A percentile compares a stretch with the other conserved stretches of the same genome.
These are phyloP conservation scores for Metschnikowia santaceciliae DNA, from an alignment of 805 yeast species.

Conservation along the genomic window DNA sequence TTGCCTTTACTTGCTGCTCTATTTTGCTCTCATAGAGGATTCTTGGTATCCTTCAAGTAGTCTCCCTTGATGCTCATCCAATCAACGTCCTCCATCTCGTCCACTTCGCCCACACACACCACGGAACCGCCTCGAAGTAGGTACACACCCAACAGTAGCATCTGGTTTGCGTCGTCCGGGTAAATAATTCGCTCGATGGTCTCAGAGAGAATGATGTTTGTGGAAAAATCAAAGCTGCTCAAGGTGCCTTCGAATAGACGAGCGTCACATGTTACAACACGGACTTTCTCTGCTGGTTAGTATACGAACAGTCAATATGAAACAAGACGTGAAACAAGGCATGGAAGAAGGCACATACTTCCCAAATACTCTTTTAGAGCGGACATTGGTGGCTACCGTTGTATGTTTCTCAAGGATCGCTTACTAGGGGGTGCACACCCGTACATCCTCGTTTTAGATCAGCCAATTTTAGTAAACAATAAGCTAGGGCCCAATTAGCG, in stretches of 20 bases:
- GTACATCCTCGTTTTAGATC: background rate
- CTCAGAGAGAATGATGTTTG: constrained; percentile 53
- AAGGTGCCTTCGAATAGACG: constrained; percentile 43
- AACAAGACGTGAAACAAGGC: no score
- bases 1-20: background rate
- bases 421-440: background rate
- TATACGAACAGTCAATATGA: constrained; percentile 3
- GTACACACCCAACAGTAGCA: constrained; percentile 44
- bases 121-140: constrained; percentile 58
- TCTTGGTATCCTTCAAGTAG: constrained; percentile 36
- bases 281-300: constrained; percentile 40
- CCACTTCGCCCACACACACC: constrained; percentile 53
- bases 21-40: constrained; percentile 25
- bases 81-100: constrained; percentile 42
- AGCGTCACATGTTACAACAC: constrained; percentile 57
- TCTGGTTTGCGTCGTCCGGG: constrained; percentile 37
- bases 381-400: constrained; percentile 23
- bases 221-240: constrained; percentile 60
- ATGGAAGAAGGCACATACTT: constrained; percentile 25
- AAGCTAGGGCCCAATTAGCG: no score
- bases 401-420: background rate
- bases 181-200: constrained; percentile 51
- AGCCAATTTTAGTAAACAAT: no score
- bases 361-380: constrained; percentile 28
- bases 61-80: constrained; percentile 35